A percentile compares a stretch with the other conserved stretches of the same genome.
Conservation (phyloP, 345 rosid species). For the Mallotus nudiflorus region DNA sequence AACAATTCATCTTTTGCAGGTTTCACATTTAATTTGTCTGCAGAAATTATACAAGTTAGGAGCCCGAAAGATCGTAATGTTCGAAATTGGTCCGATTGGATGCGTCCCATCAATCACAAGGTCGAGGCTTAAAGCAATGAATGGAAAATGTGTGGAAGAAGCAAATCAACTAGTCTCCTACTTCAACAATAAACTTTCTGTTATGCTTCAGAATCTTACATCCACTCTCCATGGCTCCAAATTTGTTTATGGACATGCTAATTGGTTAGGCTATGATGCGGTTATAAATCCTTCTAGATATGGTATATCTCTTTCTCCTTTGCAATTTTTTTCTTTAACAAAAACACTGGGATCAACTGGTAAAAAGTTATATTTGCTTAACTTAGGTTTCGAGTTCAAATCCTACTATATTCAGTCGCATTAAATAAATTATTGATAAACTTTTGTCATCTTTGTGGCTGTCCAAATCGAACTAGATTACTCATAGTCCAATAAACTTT, state of each 20-base stretch:
- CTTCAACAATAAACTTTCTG: conserved; percentile 35
- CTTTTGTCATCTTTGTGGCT: too few species aligned
- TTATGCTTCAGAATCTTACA: conserved; percentile 32
- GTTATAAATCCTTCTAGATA: conserved; percentile 38
- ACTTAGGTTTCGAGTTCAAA: too few species aligned
- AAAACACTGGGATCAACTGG: too few species aligned
- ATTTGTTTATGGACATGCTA: conserved; percentile 32
- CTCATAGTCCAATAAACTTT: too few species aligned
- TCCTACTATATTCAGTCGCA: too few species aligned
- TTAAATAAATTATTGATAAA: too few species aligned
- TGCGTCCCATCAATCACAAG: conserved; percentile 43
- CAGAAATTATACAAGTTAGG: conserved; percentile 40
- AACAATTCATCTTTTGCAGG: too few species aligned
- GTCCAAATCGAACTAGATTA: too few species aligned
- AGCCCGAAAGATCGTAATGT: conserved; percentile 42
- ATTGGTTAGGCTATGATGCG: conserved; percentile 35
- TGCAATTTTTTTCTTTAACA: neutral
- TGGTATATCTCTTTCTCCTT: conserved; percentile 16
- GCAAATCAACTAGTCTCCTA: conserved; percentile 25
- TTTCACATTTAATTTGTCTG: neutral
- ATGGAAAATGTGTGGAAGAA: conserved; percentile 35
- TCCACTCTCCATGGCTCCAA: conserved; percentile 27
- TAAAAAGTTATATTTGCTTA: too few species aligned
- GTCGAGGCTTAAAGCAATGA: conserved; percentile 6
- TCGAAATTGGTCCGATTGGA: conserved; percentile 50